Evolutionary conservation across 1,284 basidiomycete species (phyloP), one percentile per base, ranked within the genome.

Genomic region (Cryptococcus amylolentus): DNA sequence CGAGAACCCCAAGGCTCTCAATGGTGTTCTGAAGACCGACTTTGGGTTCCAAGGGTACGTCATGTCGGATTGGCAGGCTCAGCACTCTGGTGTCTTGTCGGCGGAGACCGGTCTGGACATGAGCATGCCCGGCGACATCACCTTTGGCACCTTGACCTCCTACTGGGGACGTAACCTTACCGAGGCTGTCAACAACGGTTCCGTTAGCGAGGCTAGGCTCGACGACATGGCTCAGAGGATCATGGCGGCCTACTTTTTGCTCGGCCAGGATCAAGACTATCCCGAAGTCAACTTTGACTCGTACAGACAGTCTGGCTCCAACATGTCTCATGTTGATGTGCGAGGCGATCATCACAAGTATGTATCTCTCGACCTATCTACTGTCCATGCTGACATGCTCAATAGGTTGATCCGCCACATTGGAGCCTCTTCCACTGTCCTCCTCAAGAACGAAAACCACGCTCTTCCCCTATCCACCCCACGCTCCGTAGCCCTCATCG

Each of bases 11-110:
- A 80, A 84, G 68, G 80, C 81, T 5, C 73, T 88, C 58, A 89
- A 88, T 69, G 83, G 83, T 16, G 77, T 88, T 23, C 75, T 89
- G 51, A 89, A 89, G 77, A 81, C 80, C n/a, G 87, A 90, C 72
- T 81, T 84, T 54, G 87, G 86, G 3, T 92, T 90, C 81, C 85
- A 86, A 72, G 89, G 89, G 26, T 88, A 81, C 64, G 79, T 85
- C 51, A 80, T 84, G 75, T 81, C 80, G 56, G 88, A 89, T 72
- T 90, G 88, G 88, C 69, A 70, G 41, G 86, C 84, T 1, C 80
- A 79, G 82, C 3, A 81, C 83, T 63, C 82, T 79, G 64, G 86
- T 26, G 68, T 75, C 23, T 28, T 79, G 20, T 81, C 83, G 0
- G 82, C 63, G 26, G 68, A 82, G 58, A 77, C 78, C 13, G 89